phyloP scores from a whole-genome alignment of 371 early-diverging fungal species.

The Mortierella sp. region DNA sequence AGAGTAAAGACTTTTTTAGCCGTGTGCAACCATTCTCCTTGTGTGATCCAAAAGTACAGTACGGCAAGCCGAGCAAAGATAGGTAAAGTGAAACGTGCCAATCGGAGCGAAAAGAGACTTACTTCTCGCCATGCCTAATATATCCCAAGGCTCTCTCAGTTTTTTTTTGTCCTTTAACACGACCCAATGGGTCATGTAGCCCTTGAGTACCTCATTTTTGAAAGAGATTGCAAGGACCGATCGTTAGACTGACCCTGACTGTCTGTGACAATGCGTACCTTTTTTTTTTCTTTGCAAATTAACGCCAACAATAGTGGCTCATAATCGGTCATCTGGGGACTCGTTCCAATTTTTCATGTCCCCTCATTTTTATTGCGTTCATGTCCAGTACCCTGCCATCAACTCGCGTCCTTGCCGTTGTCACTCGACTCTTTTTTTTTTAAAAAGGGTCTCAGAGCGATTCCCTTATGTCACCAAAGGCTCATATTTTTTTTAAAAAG shows the following conservation, averaged over 20 bases:
- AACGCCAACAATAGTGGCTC: background rate
- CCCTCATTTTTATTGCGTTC: background rate
- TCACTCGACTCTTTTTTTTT: background rate
- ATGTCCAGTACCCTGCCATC: no score
- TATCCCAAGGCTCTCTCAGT: background rate
- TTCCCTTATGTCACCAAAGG: background rate
- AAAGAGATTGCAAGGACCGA: background rate
- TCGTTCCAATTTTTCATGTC: constrained; percentile 6
- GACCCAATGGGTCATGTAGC: background rate
- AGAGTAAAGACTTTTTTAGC: background rate
- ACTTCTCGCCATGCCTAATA: background rate
- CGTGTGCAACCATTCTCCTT: background rate
- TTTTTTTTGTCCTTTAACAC: background rate
- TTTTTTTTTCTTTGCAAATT: background rate
- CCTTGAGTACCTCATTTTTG: background rate
- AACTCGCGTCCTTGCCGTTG: background rate
- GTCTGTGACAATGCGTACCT: background rate
- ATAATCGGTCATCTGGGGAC: background rate
- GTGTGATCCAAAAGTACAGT: background rate
- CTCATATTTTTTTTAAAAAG: background rate
- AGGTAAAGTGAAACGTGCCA: no score
- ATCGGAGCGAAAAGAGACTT: background rate
- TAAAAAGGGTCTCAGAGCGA: no score
- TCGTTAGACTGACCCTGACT: background rate
- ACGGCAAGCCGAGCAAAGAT: no score